Evolutionary conservation across 306 rosid genomes (phyloP).

Genomic region (Amphicarpaea edgeworthii): DNA sequence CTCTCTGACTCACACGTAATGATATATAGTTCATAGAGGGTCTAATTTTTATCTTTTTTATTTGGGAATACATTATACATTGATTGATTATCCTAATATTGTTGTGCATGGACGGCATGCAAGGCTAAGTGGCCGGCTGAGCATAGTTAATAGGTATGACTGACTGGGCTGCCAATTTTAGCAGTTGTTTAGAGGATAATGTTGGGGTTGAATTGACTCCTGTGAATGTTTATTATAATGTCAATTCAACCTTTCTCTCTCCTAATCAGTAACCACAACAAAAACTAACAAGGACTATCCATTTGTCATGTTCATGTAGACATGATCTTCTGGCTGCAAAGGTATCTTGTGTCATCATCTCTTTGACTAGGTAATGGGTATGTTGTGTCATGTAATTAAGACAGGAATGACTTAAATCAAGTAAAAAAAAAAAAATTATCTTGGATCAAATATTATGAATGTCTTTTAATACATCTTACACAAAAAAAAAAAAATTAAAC

Average conservation of each 20-base stretch:
- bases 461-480: too few relatives aligned
- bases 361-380: conserved; percentile 2
- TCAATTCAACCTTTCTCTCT: conserved; percentile 22
- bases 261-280: not conserved
- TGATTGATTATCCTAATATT: not conserved
- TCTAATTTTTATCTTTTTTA: conserved; percentile 10
- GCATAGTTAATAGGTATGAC: not conserved
- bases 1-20: not conserved
- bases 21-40: not conserved
- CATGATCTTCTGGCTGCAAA: not conserved
- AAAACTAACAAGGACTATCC: conserved; percentile 20
- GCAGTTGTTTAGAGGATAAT: conserved; percentile 22
- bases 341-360: not conserved
- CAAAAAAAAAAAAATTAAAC: too few relatives aligned
- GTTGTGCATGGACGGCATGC: conserved; percentile 51
- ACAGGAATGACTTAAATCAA: not conserved
- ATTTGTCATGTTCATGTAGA: conserved; percentile 46
- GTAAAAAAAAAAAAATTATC: too few relatives aligned
- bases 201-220: conserved; percentile 20
- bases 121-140: conserved; percentile 47
- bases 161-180: not conserved
- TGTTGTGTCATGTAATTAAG: conserved; percentile 2
- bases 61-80: not conserved
- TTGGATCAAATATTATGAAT: too few relatives aligned
- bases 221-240: conserved; percentile 1